Evolutionary conservation across 306 rosid species (phyloP).

Genomic region (Potentilla sterilis): DNA sequence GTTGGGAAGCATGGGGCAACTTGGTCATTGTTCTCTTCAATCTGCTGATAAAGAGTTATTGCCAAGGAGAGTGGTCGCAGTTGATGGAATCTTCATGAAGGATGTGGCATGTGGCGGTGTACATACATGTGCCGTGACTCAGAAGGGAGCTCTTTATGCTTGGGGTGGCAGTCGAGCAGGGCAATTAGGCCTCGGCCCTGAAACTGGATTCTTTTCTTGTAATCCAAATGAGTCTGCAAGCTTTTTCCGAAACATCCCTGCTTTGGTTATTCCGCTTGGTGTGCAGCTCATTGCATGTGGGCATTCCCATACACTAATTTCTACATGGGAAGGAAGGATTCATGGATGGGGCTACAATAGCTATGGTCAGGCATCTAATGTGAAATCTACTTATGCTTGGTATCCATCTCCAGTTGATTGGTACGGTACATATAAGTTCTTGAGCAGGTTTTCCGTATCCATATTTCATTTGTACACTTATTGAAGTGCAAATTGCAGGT

Average conservation of each 20-base stretch:
- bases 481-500: constrained; percentile 48
- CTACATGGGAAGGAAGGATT: constrained; percentile 73
- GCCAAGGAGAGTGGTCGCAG: constrained; percentile 88
- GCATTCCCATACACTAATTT: constrained; percentile 80
- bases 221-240: constrained; percentile 51
- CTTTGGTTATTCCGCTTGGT: constrained; percentile 69
- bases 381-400: constrained; percentile 90
- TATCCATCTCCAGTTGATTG: constrained; percentile 95
- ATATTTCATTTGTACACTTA: constrained; percentile 18
- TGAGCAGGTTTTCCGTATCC: constrained; percentile 18
- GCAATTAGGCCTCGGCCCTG: constrained; percentile 92
- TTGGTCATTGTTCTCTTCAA: constrained; percentile 94
- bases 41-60: constrained; percentile 76
- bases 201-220: constrained; percentile 76
- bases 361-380: constrained; percentile 96
- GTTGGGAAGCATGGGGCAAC: constrained; percentile 90
- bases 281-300: constrained; percentile 88
- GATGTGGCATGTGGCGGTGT: constrained; percentile 85
- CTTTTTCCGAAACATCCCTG: constrained; percentile 72
- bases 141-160: constrained; percentile 79
- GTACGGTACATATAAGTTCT: constrained; percentile 37
- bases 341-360: constrained; percentile 98
- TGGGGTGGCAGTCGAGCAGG: constrained; percentile 97
- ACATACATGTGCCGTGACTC: constrained; percentile 79
- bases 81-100: constrained; percentile 58